phyloP scores from a whole-genome alignment of 495 filamentous ascomycete species.

The Trichoderma asperelloides region DNA sequence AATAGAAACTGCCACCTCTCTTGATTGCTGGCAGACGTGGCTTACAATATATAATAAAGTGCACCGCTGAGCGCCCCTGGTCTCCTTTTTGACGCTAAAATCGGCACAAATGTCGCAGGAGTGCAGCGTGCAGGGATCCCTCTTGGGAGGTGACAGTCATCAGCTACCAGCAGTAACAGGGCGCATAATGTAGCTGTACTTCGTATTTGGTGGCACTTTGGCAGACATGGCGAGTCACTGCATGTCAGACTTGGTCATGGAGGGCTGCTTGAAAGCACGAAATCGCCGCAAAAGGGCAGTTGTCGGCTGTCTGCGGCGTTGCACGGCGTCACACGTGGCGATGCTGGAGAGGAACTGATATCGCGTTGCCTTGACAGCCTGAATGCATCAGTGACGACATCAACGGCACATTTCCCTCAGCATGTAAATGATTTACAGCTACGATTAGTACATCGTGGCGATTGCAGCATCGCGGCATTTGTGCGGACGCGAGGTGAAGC shows the following conservation, averaged over 20 bases:
- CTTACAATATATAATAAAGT: not conserved
- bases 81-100: not conserved
- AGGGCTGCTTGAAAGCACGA: not conserved
- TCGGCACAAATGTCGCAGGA: not conserved
- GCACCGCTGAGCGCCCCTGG: not conserved
- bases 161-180: not conserved
- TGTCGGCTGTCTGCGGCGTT: not conserved
- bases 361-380: not conserved
- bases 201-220: not conserved
- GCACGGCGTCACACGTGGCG: not conserved
- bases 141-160: not conserved
- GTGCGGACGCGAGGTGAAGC: not conserved
- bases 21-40: not conserved
- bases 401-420: not conserved
- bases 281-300: not conserved
- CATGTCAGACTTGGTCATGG: not conserved
- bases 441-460: not conserved
- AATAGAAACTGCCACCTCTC: not conserved
- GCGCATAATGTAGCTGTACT: not conserved
- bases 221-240: not conserved
- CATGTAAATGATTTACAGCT: not conserved
- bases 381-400: not conserved
- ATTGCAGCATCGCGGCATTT: not conserved
- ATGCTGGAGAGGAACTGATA: not conserved
- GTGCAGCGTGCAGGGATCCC: not conserved